These are phyloP conservation scores for Solanum virginianum DNA, from an alignment of 257 asterid genomes.

Conservation along the genomic window DNA sequence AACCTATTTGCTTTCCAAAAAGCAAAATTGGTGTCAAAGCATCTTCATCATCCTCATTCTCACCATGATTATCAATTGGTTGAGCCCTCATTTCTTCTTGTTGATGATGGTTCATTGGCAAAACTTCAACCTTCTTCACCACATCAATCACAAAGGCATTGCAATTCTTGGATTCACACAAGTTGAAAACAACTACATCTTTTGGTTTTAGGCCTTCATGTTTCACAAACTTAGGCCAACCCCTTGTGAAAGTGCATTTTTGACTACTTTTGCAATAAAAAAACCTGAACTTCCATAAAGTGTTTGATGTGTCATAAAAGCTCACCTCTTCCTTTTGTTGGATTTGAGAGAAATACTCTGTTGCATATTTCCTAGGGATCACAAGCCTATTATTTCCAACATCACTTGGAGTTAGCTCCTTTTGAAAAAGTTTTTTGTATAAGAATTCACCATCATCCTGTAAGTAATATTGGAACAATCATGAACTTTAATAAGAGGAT, in stretches of 20 bases:
- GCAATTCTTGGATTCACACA: constrained; percentile 23
- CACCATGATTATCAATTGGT: not conserved
- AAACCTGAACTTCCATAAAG: constrained; percentile 50
- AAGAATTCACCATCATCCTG: not conserved
- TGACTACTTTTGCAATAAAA: constrained; percentile 78
- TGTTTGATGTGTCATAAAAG: constrained; percentile 32
- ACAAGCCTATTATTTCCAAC: constrained; percentile 45
- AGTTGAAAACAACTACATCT: constrained; percentile 40
- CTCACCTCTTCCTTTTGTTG: constrained; percentile 25
- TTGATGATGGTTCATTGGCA: not conserved
- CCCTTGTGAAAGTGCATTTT: constrained; percentile 60
- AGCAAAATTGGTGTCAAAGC: not conserved
- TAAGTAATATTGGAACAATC: not conserved
- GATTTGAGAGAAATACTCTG: constrained; percentile 24
- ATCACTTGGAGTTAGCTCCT: constrained; percentile 59
- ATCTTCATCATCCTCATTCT: not conserved
- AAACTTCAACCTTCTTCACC: not conserved
- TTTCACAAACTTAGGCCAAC: constrained; percentile 57
- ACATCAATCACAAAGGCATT: constrained; percentile 32
- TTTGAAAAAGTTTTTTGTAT: constrained; percentile 28
- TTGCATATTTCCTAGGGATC: constrained; percentile 41
- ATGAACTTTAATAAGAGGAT: not conserved
- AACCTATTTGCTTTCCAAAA: not conserved
- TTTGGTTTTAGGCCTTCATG: constrained; percentile 30
- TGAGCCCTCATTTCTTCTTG: not conserved